A percentile compares a stretch with the other conserved stretches of the same genome.
These are phyloP conservation scores for Imleria badia DNA, from an alignment of 768 basidiomycete species.

Conservation along the genomic window DNA sequence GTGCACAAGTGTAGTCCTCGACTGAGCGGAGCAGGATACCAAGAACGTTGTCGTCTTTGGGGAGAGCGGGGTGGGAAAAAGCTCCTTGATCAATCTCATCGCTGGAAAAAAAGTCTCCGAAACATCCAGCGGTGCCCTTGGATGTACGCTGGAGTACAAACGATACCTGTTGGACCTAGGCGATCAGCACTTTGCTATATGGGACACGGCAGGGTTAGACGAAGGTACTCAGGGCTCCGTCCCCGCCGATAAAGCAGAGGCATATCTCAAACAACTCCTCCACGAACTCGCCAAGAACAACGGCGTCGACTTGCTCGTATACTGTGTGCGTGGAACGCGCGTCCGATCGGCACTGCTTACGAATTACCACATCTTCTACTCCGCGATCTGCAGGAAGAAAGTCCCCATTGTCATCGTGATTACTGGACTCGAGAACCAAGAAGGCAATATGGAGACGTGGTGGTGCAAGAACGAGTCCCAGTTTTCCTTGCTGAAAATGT, in stretches of 20 bases:
- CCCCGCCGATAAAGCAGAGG: constrained; percentile 31
- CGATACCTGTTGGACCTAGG: constrained; percentile 24
- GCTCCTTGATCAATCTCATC: constrained; percentile 46
- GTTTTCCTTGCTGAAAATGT: constrained; percentile 28
- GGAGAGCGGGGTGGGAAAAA: constrained; percentile 43
- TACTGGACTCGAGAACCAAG: constrained; percentile 43
- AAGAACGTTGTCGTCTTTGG: constrained; percentile 44
- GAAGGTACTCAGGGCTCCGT: constrained; percentile 28
- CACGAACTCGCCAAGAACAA: constrained; percentile 32
- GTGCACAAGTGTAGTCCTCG: neutral
- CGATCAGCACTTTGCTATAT: constrained; percentile 23
- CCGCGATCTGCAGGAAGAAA: constrained; percentile 38
- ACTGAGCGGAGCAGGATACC: constrained; percentile 10
- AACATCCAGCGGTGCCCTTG: constrained; percentile 32
- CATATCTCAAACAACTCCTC: constrained; percentile 35
- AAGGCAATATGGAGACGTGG: constrained; percentile 34
- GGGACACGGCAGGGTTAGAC: constrained; percentile 37
- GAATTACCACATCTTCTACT: constrained; percentile 41
- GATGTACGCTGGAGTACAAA: constrained; percentile 36
- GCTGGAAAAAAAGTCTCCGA: constrained; percentile 23
- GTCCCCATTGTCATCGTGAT: constrained; percentile 42
- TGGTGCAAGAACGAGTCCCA: constrained; percentile 26
- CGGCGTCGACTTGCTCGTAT: constrained; percentile 42
- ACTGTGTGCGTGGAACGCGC: constrained; percentile 40
- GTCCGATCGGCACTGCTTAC: constrained; percentile 33